phyloP scores from a whole-genome alignment of 2,329 filamentous ascomycete species.

The Ophiocordyceps unilateralis region DNA sequence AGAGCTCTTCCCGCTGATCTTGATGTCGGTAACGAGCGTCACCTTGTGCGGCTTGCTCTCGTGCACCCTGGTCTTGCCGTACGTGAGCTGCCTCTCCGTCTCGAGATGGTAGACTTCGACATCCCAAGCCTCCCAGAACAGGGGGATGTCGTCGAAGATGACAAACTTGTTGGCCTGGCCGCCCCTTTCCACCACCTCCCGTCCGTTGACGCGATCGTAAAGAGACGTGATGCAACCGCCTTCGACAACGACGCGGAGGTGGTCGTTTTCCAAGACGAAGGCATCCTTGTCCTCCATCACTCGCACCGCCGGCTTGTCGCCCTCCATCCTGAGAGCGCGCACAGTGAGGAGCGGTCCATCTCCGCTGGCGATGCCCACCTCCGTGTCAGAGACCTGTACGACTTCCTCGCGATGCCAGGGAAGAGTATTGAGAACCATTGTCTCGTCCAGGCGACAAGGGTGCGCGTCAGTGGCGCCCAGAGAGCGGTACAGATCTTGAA shows the following conservation, averaged over 20 bases:
- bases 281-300: constrained; percentile 35
- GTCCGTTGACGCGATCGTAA: constrained; percentile 52
- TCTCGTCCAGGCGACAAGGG: constrained; percentile 23
- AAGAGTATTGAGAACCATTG: constrained; percentile 65
- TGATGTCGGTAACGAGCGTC: constrained; percentile 67
- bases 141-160: constrained; percentile 89
- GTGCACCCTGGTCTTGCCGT: constrained; percentile 50
- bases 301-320: constrained; percentile 30
- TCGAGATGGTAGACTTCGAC: constrained; percentile 93
- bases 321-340: constrained; percentile 27
- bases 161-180: constrained; percentile 81
- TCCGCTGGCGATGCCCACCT: constrained; percentile 38
- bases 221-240: constrained; percentile 70
- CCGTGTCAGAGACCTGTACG: constrained; percentile 40
- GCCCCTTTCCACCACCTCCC: constrained; percentile 60
- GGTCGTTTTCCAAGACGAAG: constrained; percentile 65
- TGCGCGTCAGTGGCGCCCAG: constrained; percentile 41
- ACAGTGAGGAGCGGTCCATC: constrained; percentile 34
- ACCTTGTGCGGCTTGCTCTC: constrained; percentile 60
- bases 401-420: constrained; percentile 71
- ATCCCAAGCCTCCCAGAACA: constrained; percentile 97
- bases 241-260: constrained; percentile 56
- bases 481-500: constrained; percentile 50
- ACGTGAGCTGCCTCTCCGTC: constrained; percentile 59
- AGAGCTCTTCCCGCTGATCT: constrained; percentile 75